phyloP scores from a whole-genome alignment of 2,329 filamentous ascomycete species.

The Neonectria sp. region DNA sequence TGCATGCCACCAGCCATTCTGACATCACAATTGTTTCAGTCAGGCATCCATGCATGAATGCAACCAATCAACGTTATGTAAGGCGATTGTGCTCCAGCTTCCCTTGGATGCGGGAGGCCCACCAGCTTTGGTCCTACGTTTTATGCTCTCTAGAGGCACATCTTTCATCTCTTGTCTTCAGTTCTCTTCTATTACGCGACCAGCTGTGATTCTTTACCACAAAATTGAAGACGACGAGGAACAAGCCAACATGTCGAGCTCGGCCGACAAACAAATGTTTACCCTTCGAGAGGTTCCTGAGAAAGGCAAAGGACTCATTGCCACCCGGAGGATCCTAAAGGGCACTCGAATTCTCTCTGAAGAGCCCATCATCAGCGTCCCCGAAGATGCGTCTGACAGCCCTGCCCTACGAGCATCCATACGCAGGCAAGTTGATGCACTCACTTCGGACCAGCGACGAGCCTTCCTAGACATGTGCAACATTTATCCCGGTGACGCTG shows the following conservation, averaged over 20 bases:
- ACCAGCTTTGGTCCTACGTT: background rate
- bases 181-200: background rate
- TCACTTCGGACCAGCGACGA: background rate
- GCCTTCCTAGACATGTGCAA: slow-evolving; percentile 22
- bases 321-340: slow-evolving; percentile 2
- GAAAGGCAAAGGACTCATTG: slow-evolving; percentile 18
- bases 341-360: slow-evolving; percentile 20
- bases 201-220: too few relatives aligned
- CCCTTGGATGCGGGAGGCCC: background rate
- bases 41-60: background rate
- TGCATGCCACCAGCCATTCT: background rate
- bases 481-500: background rate
- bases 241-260: background rate
- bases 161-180: background rate
- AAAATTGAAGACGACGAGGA: background rate
- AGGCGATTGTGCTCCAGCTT: background rate
- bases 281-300: slow-evolving; percentile 10
- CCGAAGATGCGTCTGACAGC: background rate
- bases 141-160: background rate
- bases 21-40: background rate
- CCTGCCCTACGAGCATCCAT: background rate
- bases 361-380: slow-evolving; percentile 20
- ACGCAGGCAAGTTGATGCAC: background rate
- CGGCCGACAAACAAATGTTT: background rate
- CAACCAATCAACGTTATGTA: background rate